Percentiles rank a stretch among this genome's conserved stretches.
These are phyloP conservation scores for Pythium folliculosum DNA, from an alignment of 352 stramenopile genomes.

Conservation along the genomic window DNA sequence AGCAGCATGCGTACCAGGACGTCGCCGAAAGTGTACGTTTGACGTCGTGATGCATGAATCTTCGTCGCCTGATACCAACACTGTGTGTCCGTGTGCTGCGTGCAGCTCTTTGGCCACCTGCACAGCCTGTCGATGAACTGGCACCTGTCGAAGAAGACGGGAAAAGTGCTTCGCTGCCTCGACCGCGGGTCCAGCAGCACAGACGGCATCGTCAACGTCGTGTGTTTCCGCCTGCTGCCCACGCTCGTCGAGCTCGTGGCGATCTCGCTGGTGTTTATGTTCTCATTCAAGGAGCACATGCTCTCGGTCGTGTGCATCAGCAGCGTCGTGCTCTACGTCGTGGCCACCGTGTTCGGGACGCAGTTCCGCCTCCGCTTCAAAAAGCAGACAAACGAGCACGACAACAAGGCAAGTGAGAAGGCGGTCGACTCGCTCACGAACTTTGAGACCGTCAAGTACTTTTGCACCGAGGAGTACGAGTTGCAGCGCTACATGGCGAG, in stretches of 20 bases:
- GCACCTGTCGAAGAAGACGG: constrained; percentile 96
- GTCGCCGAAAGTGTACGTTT: constrained; percentile 84
- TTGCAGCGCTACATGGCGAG: constrained; percentile 66
- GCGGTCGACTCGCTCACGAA: constrained; percentile 97
- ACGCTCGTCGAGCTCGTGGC: constrained; percentile 95
- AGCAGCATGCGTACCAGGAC: constrained; percentile 96
- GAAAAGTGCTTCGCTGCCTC: constrained; percentile 93
- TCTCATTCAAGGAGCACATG: constrained; percentile 92
- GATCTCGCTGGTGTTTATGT: constrained; percentile 85
- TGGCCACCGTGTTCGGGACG: constrained; percentile 87
- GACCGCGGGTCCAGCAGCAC: constrained; percentile 86
- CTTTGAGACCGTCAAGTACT: constrained; percentile 98
- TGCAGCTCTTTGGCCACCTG: constrained; percentile 91
- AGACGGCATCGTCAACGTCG: constrained; percentile 95
- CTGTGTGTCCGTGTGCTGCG: constrained; percentile 6
- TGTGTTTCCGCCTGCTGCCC: constrained; percentile 96
- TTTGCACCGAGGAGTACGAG: constrained; percentile 94
- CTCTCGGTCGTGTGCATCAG: constrained; percentile 87
- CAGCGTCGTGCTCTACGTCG: constrained; percentile 93
- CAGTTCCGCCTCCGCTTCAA: constrained; percentile 85
- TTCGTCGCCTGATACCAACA: too few relatives aligned
- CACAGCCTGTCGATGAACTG: constrained; percentile 96
- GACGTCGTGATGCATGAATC: too few relatives aligned
- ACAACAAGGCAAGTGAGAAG: constrained; percentile 97
- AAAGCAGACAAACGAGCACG: constrained; percentile 91